Base-by-base conservation (phyloP, 768 basidiomycete species). In the Dioszegia hungarica region DNA sequence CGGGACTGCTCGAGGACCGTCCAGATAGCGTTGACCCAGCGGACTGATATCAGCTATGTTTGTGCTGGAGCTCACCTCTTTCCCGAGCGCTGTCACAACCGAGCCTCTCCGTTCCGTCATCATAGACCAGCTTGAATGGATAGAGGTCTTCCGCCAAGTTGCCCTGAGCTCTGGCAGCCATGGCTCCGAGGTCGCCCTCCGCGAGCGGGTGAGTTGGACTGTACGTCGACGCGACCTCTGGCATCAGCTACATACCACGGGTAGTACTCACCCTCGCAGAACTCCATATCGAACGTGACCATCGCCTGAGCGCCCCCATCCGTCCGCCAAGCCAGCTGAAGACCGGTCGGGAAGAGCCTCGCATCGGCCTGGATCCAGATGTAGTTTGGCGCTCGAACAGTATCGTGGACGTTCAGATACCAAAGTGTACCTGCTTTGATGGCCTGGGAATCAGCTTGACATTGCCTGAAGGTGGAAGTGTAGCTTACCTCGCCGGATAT, bases 1-100 rank as follows among this genome's bases (percentile, higher is more conserved):
- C 59, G 58, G 20, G 71, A 60, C 5, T 63, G 56, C 36, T 70
- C 68, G 24, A 73, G 71, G 12, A 64, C 84, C 45, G 67, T 90
- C 92, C 89, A 91, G 53, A 95, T 82, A 4, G 89, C 83, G 67
- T 88, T 88, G 12, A 93, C 90, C 92, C 92, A 95, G 74, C 86
- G 84, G 49, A 90, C 86, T 72, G 33, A 27, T 2, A 43, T 63
- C 60, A 61, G 59, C 46, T 29, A 10, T 34, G n/a, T 19, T 39
- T 12, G 25, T 1, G 14, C 28, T 33, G 2, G 20, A 36, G 56
- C 65, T 55, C 24, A 72, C 70, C 70, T 63, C 91, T 80, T 73
- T 92, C 88, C 56, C 87, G 75, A 6, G 90, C 81, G 62, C 88
- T 91, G 70, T 93, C 91, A n/a, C 89, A 86, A 5, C 86, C 91